Conservation (phyloP, 768 basidiomycete species). For the Pisolithus microcarpus region DNA sequence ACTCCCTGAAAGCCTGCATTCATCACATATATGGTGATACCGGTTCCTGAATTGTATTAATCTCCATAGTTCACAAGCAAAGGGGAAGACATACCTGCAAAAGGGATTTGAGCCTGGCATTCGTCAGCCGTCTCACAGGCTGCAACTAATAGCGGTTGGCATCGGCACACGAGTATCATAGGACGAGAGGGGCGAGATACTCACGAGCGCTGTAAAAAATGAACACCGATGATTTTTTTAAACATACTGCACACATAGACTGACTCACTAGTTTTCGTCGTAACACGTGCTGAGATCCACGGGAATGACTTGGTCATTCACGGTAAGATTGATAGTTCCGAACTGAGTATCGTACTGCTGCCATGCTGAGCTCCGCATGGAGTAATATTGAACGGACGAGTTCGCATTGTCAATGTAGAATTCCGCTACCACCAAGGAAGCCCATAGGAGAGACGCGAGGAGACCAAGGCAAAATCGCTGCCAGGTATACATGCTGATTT, state of each 20-base stretch:
- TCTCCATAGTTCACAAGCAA: background rate
- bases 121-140: background rate
- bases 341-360: background rate
- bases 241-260: background rate
- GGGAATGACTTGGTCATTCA: background rate
- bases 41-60: background rate
- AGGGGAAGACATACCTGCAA: background rate
- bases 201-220: background rate
- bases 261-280: background rate
- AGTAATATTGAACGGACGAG: background rate
- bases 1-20: constrained; percentile 3
- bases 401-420: constrained; percentile 2
- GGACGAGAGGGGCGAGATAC: no score
- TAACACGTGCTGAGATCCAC: background rate
- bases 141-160: background rate
- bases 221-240: background rate
- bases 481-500: no score
- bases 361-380: background rate
- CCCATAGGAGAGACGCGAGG: background rate
- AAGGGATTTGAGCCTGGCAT: background rate
- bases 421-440: background rate
- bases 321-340: background rate
- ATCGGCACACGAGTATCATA: background rate
- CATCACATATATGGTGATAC: constrained; percentile 1
- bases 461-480: background rate